Percentiles rank a stretch among this genome's conserved stretches.
Evolutionary conservation across 2,329 filamentous ascomycete genomes (phyloP).

Genomic region (Shiraia sp.): DNA sequence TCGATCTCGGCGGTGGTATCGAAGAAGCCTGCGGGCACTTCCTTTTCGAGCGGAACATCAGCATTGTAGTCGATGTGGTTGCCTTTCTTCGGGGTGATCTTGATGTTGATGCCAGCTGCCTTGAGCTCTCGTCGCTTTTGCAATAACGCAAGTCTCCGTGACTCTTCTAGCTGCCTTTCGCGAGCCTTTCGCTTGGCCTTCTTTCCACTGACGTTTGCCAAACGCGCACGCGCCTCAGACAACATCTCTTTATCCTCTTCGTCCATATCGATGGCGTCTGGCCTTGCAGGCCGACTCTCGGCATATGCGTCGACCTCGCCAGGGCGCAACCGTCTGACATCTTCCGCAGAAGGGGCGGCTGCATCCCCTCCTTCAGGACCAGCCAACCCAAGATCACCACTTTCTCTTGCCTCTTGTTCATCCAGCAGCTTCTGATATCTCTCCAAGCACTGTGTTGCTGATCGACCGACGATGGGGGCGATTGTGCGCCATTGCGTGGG

Average conservation of each 20-base stretch:
- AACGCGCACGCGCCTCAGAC: conserved; percentile 91
- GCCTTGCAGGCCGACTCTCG: conserved; percentile 91
- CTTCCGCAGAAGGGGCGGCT: conserved; percentile 85
- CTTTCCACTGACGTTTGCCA: conserved; percentile 98
- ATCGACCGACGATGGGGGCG: conserved; percentile 92
- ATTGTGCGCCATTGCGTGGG: conserved; percentile 99
- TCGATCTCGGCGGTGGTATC: conserved; percentile 83
- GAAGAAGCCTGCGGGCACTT: conserved; percentile 85
- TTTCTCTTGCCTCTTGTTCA: conserved; percentile 89
- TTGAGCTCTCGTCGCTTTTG: conserved; percentile 97
- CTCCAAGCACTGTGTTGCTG: conserved; percentile 95
- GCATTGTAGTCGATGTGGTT: conserved; percentile 99
- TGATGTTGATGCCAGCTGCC: conserved; percentile 97
- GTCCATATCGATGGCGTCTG: conserved; percentile 96
- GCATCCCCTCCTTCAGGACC: conserved; percentile 87
- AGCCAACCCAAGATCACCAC: conserved; percentile 76
- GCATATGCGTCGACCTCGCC: conserved; percentile 97
- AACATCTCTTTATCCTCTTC: conserved; percentile 99
- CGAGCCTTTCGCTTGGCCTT: conserved; percentile 98
- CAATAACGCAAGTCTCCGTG: conserved; percentile 81
- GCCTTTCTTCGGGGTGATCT: conserved; percentile 86
- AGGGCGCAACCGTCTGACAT: conserved; percentile 83
- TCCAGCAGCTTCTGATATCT: conserved; percentile 96
- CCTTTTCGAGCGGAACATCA: conserved; percentile 96
- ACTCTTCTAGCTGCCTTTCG: conserved; percentile 94